Evolutionary conservation across 495 filamentous ascomycete genomes (phyloP).

Genomic region (Aspergillus bridgeri): DNA sequence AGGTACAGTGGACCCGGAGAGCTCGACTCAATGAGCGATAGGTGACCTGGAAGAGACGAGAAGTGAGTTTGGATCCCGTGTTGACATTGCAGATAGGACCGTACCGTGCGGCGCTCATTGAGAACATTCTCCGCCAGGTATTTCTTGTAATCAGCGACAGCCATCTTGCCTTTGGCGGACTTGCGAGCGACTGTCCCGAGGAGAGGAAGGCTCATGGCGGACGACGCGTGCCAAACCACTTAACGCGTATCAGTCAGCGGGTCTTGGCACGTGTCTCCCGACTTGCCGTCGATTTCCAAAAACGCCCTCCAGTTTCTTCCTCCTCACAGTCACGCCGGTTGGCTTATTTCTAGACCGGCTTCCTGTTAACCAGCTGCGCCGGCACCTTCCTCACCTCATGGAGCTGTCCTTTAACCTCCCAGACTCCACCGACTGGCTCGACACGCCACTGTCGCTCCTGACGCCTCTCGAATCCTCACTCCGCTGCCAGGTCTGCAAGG

Average conservation of each 20-base stretch:
- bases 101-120: slow-evolving; percentile 70
- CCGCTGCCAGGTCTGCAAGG: slow-evolving; percentile 96
- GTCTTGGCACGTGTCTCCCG: slow-evolving; percentile 35
- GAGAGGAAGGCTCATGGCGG: background rate
- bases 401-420: slow-evolving; percentile 59
- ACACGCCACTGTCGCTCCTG: slow-evolving; percentile 70
- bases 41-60: slow-evolving; percentile 57
- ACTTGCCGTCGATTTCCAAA: slow-evolving; percentile 10
- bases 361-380: background rate
- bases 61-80: slow-evolving; percentile 2
- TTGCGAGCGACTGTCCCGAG: slow-evolving; percentile 1
- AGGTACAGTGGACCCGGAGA: slow-evolving; percentile 75
- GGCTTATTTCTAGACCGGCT: background rate
- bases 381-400: slow-evolving; percentile 25
- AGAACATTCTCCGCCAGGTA: slow-evolving; percentile 75
- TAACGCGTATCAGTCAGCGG: slow-evolving; percentile 51
- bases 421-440: slow-evolving; percentile 91
- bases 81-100: slow-evolving; percentile 19
- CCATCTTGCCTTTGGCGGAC: slow-evolving; percentile 37
- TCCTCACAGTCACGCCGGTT: background rate
- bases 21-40: slow-evolving; percentile 79
- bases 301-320: slow-evolving; percentile 2
- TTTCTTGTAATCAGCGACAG: slow-evolving; percentile 56
- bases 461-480: slow-evolving; percentile 77
- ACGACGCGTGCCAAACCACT: slow-evolving; percentile 45